phyloP scores from a whole-genome alignment of 345 rosid genomes.

The Streptanthus diversifolius region DNA sequence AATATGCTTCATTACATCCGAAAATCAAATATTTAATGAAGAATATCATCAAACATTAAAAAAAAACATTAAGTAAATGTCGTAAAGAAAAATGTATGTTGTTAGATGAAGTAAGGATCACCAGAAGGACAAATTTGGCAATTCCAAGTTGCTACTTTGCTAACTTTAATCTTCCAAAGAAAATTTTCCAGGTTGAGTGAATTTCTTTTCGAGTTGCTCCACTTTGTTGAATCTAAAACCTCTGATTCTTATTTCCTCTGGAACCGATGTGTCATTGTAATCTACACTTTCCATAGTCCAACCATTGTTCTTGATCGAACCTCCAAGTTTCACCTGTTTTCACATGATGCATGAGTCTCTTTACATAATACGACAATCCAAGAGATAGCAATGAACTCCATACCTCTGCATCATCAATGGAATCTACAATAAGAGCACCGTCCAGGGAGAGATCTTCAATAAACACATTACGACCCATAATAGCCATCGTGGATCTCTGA shows the following conservation, averaged over 20 bases:
- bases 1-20: not conserved
- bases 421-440: slow-evolving; percentile 68
- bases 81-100: not conserved
- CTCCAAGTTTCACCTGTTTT: slow-evolving; percentile 63
- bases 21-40: not conserved
- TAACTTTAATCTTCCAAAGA: slow-evolving; percentile 17
- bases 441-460: slow-evolving; percentile 67
- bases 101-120: not conserved
- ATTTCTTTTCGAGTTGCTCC: slow-evolving; percentile 66
- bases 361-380: not conserved
- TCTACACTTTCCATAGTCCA: slow-evolving; percentile 74
- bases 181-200: slow-evolving; percentile 51
- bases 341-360: slow-evolving; percentile 5
- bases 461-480: slow-evolving; percentile 56
- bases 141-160: not conserved
- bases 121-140: not conserved
- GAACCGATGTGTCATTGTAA: slow-evolving; percentile 58
- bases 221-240: slow-evolving; percentile 69
- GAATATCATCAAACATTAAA: not conserved
- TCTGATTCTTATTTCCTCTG: slow-evolving; percentile 76
- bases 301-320: slow-evolving; percentile 67
- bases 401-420: slow-evolving; percentile 84
- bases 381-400: slow-evolving; percentile 1
- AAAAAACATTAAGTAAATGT: not conserved
- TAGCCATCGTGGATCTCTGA: slow-evolving; percentile 66